Percentiles rank a stretch among this genome's conserved stretches.
These are phyloP conservation scores for Pseudogymnoascus sp. DNA, from an alignment of 2,329 filamentous ascomycete species.

Conservation along the genomic window DNA sequence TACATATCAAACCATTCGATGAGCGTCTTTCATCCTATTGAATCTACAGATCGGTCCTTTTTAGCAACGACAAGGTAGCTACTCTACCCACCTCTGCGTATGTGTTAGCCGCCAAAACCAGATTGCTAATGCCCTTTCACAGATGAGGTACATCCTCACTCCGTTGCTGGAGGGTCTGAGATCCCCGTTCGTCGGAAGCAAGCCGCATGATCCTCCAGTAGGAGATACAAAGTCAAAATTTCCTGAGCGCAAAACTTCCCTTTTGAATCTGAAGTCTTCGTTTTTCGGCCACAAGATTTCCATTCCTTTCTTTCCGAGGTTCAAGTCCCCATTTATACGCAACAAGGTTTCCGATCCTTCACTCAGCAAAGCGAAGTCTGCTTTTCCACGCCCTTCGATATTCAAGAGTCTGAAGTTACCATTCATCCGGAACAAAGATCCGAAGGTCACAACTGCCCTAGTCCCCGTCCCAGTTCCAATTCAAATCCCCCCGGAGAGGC, in stretches of 20 bases:
- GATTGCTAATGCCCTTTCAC: background rate
- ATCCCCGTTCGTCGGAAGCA: background rate
- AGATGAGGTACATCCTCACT: background rate
- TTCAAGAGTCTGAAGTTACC: background rate
- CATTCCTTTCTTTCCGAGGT: background rate
- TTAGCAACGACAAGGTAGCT: background rate
- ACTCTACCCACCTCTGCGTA: background rate
- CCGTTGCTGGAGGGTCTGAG: background rate
- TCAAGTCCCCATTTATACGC: background rate
- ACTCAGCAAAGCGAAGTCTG: background rate
- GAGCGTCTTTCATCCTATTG: no score
- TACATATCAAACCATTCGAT: no score
- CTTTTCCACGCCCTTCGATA: background rate
- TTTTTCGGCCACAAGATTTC: background rate
- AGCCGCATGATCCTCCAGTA: background rate
- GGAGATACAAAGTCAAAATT: background rate
- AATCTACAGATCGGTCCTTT: background rate
- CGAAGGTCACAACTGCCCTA: background rate
- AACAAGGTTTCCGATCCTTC: background rate
- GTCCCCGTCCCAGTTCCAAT: background rate
- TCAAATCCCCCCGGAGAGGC: background rate
- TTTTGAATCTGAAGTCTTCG: background rate
- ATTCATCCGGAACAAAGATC: background rate
- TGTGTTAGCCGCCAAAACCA: background rate
- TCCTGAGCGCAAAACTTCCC: background rate